A percentile compares a stretch with the other conserved stretches of the same genome.
Conservation (phyloP, 768 basidiomycete genomes). For the Boletales sp. region DNA sequence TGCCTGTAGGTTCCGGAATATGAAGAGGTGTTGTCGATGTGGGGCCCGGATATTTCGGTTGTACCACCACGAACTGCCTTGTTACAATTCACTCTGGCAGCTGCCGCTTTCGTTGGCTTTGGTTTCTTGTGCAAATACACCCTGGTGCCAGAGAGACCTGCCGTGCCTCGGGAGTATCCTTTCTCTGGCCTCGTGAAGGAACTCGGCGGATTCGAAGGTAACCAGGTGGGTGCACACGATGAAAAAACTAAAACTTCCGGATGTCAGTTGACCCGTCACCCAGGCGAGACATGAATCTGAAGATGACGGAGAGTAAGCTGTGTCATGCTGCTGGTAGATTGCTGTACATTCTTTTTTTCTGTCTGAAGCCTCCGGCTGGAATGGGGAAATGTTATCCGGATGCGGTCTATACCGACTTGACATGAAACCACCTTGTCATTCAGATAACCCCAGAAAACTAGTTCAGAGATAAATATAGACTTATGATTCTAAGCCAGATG, state of each 20-base stretch:
- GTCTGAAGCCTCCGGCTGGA: constrained; percentile 7
- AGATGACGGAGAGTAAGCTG: constrained; percentile 30
- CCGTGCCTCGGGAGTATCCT: constrained; percentile 72
- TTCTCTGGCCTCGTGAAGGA: constrained; percentile 71
- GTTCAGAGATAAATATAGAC: constrained; percentile 3
- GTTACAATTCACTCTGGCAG: constrained; percentile 60
- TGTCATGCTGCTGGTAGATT: constrained; percentile 9
- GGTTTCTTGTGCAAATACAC: constrained; percentile 56
- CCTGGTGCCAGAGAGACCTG: constrained; percentile 58
- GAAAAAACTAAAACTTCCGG: not conserved
- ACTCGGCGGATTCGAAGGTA: constrained; percentile 74
- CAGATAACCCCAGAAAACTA: not conserved
- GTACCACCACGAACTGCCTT: constrained; percentile 58
- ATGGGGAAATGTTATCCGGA: not conserved
- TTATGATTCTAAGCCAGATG: constrained; percentile 4
- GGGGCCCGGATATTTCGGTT: constrained; percentile 76
- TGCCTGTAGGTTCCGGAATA: constrained; percentile 65
- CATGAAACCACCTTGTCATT: not conserved
- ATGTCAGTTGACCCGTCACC: constrained; percentile 1
- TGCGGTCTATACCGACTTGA: not conserved
- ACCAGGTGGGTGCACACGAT: constrained; percentile 52
- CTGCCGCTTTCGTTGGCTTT: constrained; percentile 58
- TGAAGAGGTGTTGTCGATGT: constrained; percentile 82
- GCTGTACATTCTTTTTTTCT: not conserved
- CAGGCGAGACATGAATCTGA: constrained; percentile 37